Evolutionary conservation across 768 basidiomycete species (phyloP).

Genomic region (Rhodotorula babjevae): DNA sequence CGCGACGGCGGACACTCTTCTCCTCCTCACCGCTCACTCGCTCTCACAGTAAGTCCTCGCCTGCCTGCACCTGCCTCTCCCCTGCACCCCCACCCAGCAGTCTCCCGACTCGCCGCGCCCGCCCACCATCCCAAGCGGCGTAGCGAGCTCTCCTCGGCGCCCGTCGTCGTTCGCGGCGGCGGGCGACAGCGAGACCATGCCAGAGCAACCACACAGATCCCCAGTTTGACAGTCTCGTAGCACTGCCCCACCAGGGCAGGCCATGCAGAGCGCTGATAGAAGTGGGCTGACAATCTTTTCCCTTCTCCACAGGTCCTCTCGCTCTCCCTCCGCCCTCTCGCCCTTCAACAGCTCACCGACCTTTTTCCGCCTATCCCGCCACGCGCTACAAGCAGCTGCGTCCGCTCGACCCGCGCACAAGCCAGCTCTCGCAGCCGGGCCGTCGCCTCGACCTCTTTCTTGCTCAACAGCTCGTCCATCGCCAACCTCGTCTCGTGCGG

Average conservation of each 20-base stretch:
- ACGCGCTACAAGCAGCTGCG: too few species aligned
- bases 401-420: too few species aligned
- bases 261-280: constrained; percentile 5
- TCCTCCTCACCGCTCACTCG: not conserved
- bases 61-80: not conserved
- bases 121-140: not conserved
- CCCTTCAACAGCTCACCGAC: not conserved
- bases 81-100: not conserved
- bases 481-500: not conserved
- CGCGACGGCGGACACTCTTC: too few species aligned
- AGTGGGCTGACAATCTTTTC: not conserved
- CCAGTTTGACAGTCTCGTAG: constrained; percentile 10
- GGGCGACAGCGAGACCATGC: not conserved
- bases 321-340: not conserved
- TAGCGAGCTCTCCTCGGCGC: not conserved
- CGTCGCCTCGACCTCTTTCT: too few species aligned
- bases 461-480: too few species aligned
- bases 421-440: too few species aligned
- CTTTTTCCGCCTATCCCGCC: not conserved
- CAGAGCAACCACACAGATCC: not conserved
- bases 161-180: not conserved
- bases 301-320: not conserved
- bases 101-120: not conserved
- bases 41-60: not conserved
- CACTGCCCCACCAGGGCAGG: not conserved